phyloP scores from a whole-genome alignment of 805 yeast genomes.

The Ogataea chonburiensis region DNA sequence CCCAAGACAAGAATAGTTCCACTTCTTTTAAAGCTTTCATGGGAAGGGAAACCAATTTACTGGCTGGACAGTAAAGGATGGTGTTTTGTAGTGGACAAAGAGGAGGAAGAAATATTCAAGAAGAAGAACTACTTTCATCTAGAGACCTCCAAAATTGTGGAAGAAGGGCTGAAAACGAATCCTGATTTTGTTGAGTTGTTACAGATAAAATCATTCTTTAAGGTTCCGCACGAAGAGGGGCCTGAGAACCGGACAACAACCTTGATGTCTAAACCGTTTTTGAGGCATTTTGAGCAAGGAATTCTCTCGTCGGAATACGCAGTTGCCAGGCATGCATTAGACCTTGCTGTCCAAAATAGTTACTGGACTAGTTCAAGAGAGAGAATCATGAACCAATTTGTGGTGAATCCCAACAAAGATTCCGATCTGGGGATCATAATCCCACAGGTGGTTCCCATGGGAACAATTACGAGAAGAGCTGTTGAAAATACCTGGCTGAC shows the following conservation, averaged over 20 bases:
- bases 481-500: constrained; percentile 98
- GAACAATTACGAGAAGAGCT: constrained; percentile 93
- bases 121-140: constrained; percentile 38
- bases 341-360: constrained; percentile 75
- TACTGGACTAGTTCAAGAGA: constrained; percentile 93
- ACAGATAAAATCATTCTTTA: constrained; percentile 42
- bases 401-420: constrained; percentile 48
- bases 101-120: constrained; percentile 36
- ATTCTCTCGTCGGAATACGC: constrained; percentile 66
- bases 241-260: constrained; percentile 68
- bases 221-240: constrained; percentile 88
- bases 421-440: constrained; percentile 63
- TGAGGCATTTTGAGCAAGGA: constrained; percentile 70
- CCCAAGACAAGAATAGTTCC: constrained; percentile 77
- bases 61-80: constrained; percentile 86
- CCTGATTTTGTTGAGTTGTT: constrained; percentile 15
- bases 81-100: constrained; percentile 69
- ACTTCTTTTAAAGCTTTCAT: constrained; percentile 66
- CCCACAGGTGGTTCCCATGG: constrained; percentile 88
- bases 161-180: constrained; percentile 10
- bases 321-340: constrained; percentile 73
- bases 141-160: constrained; percentile 19
- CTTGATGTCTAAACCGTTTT: constrained; percentile 73
- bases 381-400: constrained; percentile 81
- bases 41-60: constrained; percentile 81